Evolutionary conservation across 306 rosid genomes (phyloP).

Genomic region (Mucuna pruriens): DNA sequence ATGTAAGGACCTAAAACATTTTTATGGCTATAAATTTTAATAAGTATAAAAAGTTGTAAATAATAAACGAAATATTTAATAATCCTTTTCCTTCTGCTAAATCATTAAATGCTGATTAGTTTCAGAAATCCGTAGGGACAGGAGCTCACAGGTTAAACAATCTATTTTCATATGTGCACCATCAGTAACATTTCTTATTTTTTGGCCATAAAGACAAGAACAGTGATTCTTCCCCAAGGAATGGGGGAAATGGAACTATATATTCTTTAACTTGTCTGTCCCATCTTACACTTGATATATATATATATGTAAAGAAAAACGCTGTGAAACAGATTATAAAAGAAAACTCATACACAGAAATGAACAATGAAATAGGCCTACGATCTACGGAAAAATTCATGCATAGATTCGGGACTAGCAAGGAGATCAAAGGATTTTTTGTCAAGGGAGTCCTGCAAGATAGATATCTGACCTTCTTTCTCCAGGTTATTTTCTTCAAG

Average conservation of each 20-base stretch:
- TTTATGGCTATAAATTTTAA: neutral
- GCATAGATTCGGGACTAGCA: constrained; percentile 61
- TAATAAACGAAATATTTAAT: neutral
- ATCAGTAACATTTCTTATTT: neutral
- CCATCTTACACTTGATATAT: constrained; percentile 37
- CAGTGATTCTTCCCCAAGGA: neutral
- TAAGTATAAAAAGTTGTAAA: neutral
- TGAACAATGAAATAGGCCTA: constrained; percentile 56
- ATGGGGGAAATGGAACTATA: neutral
- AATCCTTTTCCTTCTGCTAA: neutral
- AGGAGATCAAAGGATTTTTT: constrained; percentile 72
- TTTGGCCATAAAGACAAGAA: neutral
- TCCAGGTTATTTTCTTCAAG: constrained; percentile 79
- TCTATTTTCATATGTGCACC: neutral
- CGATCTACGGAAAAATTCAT: constrained; percentile 54
- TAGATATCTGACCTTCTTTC: constrained; percentile 94
- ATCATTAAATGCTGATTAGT: neutral
- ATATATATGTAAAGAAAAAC: constrained; percentile 13
- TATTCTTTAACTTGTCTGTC: constrained; percentile 28
- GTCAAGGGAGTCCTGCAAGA: constrained; percentile 74
- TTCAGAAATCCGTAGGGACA: neutral
- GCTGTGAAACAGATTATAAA: constrained; percentile 24
- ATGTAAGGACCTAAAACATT: too few species aligned
- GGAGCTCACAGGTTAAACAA: neutral
- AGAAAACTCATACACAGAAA: constrained; percentile 43